phyloP scores from a whole-genome alignment of 164 flowering plant genomes.

The Umbilicus rupestris region DNA sequence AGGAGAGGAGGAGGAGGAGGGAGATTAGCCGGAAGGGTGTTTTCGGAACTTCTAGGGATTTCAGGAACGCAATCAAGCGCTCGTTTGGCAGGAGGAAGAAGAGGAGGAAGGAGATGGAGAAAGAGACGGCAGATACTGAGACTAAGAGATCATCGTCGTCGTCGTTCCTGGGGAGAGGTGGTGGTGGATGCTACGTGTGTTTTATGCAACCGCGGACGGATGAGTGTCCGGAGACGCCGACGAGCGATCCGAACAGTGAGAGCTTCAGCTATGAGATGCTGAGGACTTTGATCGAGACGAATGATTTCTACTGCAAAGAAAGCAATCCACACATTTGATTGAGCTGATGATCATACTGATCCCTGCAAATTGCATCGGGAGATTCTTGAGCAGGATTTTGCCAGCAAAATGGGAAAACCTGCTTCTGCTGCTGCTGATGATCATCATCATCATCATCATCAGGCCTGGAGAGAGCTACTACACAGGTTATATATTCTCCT shows the following conservation, averaged over 20 bases:
- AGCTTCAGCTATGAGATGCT: slow-evolving; percentile 29
- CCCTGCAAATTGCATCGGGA: too few species aligned
- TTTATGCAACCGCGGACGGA: not conserved
- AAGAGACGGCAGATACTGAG: not conserved
- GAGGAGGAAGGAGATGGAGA: not conserved
- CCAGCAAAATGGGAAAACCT: too few species aligned
- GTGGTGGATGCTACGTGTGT: not conserved
- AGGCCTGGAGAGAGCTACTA: too few species aligned
- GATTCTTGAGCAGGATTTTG: too few species aligned
- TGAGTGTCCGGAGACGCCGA: slow-evolving; percentile 5
- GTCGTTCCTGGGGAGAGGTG: too few species aligned
- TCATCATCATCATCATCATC: too few species aligned
- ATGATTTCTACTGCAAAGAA: slow-evolving; percentile 23
- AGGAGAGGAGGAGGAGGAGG: not conserved
- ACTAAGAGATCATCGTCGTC: not conserved
- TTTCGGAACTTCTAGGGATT: not conserved
- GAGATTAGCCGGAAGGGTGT: not conserved
- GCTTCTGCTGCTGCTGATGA: too few species aligned
- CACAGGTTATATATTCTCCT: too few species aligned
- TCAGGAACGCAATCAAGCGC: slow-evolving; percentile 5
- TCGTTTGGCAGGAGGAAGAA: not conserved
- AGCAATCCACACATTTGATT: not conserved
- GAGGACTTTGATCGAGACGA: slow-evolving; percentile 45
- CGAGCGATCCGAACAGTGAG: slow-evolving; percentile 42
- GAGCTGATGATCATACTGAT: not conserved